Evolutionary conservation across 1,284 basidiomycete species (phyloP), one percentile per base, ranked within the genome.

Genomic region (Acaromyces ingoldii): DNA sequence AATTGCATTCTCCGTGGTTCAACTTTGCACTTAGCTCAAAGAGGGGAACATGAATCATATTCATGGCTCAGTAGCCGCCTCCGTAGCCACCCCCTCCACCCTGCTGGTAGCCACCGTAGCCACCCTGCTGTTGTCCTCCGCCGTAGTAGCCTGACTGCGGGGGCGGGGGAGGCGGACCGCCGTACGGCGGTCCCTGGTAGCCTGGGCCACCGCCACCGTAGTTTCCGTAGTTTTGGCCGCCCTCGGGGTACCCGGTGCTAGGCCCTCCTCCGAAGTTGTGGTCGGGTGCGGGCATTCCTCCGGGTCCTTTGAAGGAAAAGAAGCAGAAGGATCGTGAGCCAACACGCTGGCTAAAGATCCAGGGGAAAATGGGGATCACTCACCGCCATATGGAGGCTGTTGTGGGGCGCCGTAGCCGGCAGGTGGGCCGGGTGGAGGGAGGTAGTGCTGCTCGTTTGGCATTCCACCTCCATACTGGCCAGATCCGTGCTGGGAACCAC

Each of bases 41-140:
- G n/a, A n/a, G n/a, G n/a, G n/a, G n/a, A n/a, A n/a, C n/a, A n/a
- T n/a, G n/a, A n/a, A n/a, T n/a, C n/a, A n/a, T n/a, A n/a, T 34
- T 34, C 17, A 28, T 41, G 17, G 11, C 11, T 55, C 13, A 57
- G 37, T 53, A 57, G 2, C 54, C 47, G 34, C 51, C 53, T 1
- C 53, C 58, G 47, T 63, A 63, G 15, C 60, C 58, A 11, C 60
- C 61, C 5, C 53, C 54, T 24, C 54, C 53, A 3, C 60, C 57
- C 28, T 46, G 49, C 29, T 51, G 57, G 6, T 41, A 44, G 38
- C 53, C 55, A 17, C 52, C 55, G 28, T 41, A 50, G 21, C 48
- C 28, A 11, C 48, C 38, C 31, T 40, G 47, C 40, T 45, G 44
- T 26, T 31, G 25, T 10, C 10, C 10, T 13, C 10, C 15, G 9